These are phyloP conservation scores for Fraxinus americana DNA, from an alignment of 257 asterid species.

Conservation along the genomic window DNA sequence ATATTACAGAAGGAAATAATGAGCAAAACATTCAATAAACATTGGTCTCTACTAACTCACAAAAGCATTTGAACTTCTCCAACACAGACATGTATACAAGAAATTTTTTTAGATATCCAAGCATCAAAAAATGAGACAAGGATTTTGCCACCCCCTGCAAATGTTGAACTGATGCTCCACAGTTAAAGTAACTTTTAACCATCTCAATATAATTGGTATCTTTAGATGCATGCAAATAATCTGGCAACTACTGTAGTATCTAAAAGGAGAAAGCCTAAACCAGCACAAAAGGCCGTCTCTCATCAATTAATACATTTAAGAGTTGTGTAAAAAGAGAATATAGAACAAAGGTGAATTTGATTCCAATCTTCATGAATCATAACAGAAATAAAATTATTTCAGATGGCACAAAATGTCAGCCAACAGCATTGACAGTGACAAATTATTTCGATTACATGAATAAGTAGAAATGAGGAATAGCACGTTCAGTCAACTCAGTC, in stretches of 20 bases:
- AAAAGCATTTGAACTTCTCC: neutral
- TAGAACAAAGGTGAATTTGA: neutral
- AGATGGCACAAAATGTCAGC: neutral
- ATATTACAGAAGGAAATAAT: neutral
- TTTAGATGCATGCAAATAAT: neutral
- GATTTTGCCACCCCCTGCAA: neutral
- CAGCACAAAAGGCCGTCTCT: neutral
- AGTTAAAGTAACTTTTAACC: neutral
- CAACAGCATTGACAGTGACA: neutral
- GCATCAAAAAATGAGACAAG: neutral
- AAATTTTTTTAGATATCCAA: neutral
- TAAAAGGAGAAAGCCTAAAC: neutral
- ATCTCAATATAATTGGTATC: neutral
- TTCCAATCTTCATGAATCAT: neutral
- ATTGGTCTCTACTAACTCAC: neutral
- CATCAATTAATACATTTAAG: neutral
- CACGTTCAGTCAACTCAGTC: neutral
- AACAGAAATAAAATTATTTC: neutral
- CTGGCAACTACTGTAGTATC: neutral
- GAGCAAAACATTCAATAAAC: conserved; percentile 12
- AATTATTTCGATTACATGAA: neutral
- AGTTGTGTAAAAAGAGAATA: neutral
- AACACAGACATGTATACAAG: neutral
- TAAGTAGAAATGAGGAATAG: neutral
- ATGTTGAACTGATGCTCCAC: neutral